Percentiles rank a stretch among this genome's conserved stretches.
Conservation (phyloP, 2,329 filamentous ascomycete genomes). For the Trichoderma citrinoviride region DNA sequence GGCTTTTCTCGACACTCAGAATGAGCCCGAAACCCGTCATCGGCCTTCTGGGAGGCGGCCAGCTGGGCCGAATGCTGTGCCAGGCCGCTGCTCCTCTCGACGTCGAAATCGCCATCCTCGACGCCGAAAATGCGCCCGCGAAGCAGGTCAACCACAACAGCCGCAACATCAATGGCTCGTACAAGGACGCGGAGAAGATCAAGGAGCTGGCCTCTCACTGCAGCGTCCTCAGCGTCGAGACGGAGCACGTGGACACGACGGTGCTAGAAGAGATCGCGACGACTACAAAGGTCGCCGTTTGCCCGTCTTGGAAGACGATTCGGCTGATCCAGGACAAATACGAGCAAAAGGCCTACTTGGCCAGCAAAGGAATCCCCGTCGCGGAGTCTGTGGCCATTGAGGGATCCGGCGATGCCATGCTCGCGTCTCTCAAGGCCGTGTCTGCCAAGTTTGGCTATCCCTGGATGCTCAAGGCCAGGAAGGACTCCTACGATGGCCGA, state of each 20-base stretch:
- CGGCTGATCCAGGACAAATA: conserved; percentile 93
- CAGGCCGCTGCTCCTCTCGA: conserved; percentile 77
- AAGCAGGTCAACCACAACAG: conserved; percentile 79
- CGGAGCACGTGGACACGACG: conserved; percentile 91
- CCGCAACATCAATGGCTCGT: conserved; percentile 78
- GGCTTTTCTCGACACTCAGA: neutral
- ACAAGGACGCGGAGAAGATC: conserved; percentile 79
- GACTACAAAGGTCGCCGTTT: conserved; percentile 57
- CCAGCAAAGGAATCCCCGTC: conserved; percentile 65
- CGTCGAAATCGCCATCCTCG: conserved; percentile 75
- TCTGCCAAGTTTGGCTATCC: conserved; percentile 70
- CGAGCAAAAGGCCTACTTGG: conserved; percentile 79
- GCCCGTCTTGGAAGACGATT: conserved; percentile 84
- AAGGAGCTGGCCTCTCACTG: conserved; percentile 71
- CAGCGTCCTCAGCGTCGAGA: conserved; percentile 87
- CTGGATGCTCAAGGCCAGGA: conserved; percentile 89
- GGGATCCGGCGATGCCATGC: conserved; percentile 47
- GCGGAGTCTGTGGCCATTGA: conserved; percentile 67
- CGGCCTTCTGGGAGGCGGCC: conserved; percentile 60
- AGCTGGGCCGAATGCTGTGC: conserved; percentile 89
- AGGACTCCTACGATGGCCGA: conserved; percentile 88
- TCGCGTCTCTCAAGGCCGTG: conserved; percentile 61
- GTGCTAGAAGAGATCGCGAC: conserved; percentile 79
- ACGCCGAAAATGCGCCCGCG: conserved; percentile 72
- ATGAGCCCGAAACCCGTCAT: conserved; percentile 39